Evolutionary conservation across 1,139 yeast species (phyloP).

Genomic region (Candida anutae): DNA sequence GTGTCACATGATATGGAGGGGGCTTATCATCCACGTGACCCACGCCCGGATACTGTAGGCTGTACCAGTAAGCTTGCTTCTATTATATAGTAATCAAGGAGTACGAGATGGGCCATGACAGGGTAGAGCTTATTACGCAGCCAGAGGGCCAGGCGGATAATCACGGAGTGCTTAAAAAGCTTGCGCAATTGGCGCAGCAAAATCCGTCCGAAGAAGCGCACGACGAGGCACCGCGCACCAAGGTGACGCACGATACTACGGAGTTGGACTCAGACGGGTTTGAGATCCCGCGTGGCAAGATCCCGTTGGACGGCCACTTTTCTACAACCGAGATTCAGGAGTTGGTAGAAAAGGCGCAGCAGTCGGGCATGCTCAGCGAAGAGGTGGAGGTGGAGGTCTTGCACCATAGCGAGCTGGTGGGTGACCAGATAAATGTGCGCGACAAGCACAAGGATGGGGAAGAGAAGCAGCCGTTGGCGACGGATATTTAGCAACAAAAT

Average conservation of each 20-base stretch:
- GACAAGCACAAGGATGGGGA: no score
- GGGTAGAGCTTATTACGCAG: constrained; percentile 12
- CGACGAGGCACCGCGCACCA: constrained; percentile 1
- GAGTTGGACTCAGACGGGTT: constrained; percentile 29
- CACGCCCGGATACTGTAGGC: no score
- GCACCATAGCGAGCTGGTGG: constrained; percentile 13
- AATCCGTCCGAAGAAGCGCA: constrained; percentile 1
- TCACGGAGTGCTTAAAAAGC: constrained; percentile 4
- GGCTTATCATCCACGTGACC: no score
- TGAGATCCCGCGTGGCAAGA: constrained; percentile 29
- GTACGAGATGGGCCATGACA: constrained; percentile 3
- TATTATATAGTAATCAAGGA: no score
- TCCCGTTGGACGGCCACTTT: constrained; percentile 36
- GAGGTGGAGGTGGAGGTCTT: constrained; percentile 20
- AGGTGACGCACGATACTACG: constrained; percentile 1
- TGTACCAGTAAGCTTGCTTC: no score
- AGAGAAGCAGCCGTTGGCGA: no score
- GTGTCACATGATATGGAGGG: no score
- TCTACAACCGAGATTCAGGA: constrained; percentile 26
- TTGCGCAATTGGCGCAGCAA: background rate
- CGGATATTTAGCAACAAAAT: no score
- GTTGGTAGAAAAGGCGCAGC: constrained; percentile 23
- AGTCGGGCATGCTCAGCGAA: constrained; percentile 21
- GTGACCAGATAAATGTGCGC: no score
- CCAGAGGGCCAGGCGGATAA: constrained; percentile 8